Evolutionary conservation across 768 basidiomycete genomes (phyloP), one percentile per base, ranked within the genome.

Genomic region (Hygrocybe punicea): DNA sequence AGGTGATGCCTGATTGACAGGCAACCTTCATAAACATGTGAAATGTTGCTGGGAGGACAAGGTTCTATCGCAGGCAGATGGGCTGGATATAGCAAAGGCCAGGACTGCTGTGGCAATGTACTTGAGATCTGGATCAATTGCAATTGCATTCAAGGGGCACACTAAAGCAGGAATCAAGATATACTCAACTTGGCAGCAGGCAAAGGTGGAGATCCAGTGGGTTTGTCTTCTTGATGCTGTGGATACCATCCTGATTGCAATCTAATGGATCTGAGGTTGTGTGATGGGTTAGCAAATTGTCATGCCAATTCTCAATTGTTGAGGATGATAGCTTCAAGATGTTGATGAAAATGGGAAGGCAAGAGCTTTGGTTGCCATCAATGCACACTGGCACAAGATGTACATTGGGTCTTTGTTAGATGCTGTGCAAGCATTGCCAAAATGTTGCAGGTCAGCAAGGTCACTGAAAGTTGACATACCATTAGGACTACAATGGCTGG

Each of bases 341-440:
- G 2, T 51, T 77, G 9, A 73, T 74, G 69, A 72, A 70, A 48
- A 72, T 70, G 0, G 71, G 72, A 1, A 52, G 69, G 5, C 76
- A 71, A 1, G 64, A 42, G 10, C 40, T 42, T 11, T 42, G 40
- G 40, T 10, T 42, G 66, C 75, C 76, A 0, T 73, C 68, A 0
- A 57, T 62, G 3, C 21, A 52, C 0, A 77, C 71, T 1, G 1
- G 66, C 66, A 0, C 60, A 62, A 1, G 73, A 78, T 55, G 40
- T 42, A 6, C 40, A 42, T 42, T 10, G 10, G 3, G 40, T 42
- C 6, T 42, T 42, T 42, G 40, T 10, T 19, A 4, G 23, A 6
- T 47, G n/a, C 23, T 17, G 23, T 5, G 21, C 45, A 47, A 6
- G n/a, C 60, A 71, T 77, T 19, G 67, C 70, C 6, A 63, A 64